Conservation (phyloP, 2,329 filamentous ascomycete genomes). For the Nemania abortiva region DNA sequence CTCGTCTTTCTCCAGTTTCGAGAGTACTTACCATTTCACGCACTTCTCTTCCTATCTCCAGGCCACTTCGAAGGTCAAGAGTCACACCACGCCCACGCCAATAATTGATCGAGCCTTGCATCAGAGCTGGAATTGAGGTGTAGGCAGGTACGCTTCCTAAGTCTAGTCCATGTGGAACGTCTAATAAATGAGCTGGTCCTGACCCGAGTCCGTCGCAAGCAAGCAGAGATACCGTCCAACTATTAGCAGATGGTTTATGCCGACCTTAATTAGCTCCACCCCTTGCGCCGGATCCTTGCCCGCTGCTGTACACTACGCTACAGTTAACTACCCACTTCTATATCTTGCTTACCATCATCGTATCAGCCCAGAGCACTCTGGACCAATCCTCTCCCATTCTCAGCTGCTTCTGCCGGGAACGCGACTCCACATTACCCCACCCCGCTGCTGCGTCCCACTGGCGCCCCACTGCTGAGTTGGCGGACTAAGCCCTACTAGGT, state of each 20-base stretch:
- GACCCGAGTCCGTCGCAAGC: conserved; percentile 6
- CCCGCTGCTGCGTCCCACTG: conserved; percentile 44
- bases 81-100: neutral
- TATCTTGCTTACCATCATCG: conserved; percentile 44
- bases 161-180: conserved; percentile 10
- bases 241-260: conserved; percentile 17
- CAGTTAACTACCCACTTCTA: conserved; percentile 19
- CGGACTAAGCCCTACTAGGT: conserved; percentile 45
- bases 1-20: conserved; percentile 6
- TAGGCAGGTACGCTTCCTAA: conserved; percentile 10
- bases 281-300: conserved; percentile 27
- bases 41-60: neutral
- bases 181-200: conserved; percentile 22
- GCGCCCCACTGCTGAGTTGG: conserved; percentile 50
- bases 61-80: neutral
- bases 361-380: conserved; percentile 50
- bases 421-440: conserved; percentile 34
- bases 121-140: conserved; percentile 1
- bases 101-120: neutral
- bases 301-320: conserved; percentile 3
- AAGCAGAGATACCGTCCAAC: conserved; percentile 22
- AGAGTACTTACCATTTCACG: conserved; percentile 3
- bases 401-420: conserved; percentile 39
- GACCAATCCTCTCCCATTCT: conserved; percentile 48
- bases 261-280: conserved; percentile 32